These are phyloP conservation scores for Trifolium dubium DNA, from an alignment of 306 rosid genomes.

Conservation along the genomic window DNA sequence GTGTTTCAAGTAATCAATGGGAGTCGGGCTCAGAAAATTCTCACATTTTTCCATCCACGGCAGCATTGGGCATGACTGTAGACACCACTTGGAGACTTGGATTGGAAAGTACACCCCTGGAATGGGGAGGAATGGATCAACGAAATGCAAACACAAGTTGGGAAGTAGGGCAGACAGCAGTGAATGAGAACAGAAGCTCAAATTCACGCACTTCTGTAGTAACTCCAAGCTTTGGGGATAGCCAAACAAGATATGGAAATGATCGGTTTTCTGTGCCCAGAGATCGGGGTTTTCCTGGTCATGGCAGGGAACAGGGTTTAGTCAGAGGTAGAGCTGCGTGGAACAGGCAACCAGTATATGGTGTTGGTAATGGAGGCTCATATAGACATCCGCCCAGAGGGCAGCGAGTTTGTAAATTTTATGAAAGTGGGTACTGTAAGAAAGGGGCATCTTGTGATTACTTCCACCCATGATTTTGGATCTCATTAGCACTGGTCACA, in stretches of 20 bases:
- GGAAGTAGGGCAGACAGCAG: constrained; percentile 53
- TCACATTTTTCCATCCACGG: constrained; percentile 47
- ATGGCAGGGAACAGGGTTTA: constrained; percentile 58
- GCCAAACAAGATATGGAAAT: constrained; percentile 65
- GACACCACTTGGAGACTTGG: constrained; percentile 69
- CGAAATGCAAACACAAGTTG: constrained; percentile 53
- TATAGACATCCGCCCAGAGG: constrained; percentile 66
- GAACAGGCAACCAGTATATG: constrained; percentile 62
- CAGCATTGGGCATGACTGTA: constrained; percentile 56
- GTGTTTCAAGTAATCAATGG: constrained; percentile 63
- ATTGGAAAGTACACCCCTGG: constrained; percentile 53
- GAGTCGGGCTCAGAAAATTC: constrained; percentile 57
- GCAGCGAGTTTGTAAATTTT: constrained; percentile 89
- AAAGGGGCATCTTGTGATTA: constrained; percentile 76
- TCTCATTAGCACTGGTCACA: constrained; percentile 46
- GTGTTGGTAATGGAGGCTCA: constrained; percentile 63
- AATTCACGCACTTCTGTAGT: constrained; percentile 48
- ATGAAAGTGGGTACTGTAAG: constrained; percentile 78
- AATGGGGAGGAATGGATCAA: constrained; percentile 57
- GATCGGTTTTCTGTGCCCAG: constrained; percentile 59
- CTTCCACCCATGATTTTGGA: constrained; percentile 78
- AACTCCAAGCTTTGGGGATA: constrained; percentile 50
- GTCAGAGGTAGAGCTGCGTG: constrained; percentile 59
- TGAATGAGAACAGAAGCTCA: constrained; percentile 55
- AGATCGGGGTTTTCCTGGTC: constrained; percentile 60